Evolutionary conservation across 1,284 basidiomycete genomes (phyloP).

Genomic region (Moniliophthora roreri): DNA sequence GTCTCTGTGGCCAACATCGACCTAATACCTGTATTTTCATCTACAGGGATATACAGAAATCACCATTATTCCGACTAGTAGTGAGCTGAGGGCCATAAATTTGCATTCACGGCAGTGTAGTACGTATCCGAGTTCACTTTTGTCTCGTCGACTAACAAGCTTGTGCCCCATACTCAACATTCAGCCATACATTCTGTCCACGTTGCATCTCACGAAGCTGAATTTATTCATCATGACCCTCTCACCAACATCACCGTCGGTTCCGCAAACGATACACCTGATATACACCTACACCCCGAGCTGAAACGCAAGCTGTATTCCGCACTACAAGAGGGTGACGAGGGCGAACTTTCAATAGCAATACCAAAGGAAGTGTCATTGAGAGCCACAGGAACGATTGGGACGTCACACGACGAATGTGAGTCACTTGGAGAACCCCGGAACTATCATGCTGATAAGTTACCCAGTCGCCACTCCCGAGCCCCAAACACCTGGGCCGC

Average conservation of each 20-base stretch:
- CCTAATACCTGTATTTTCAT: slow-evolving; percentile 18
- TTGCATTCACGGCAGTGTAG: slow-evolving; percentile 86
- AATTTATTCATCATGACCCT: slow-evolving; percentile 79
- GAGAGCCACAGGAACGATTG: slow-evolving; percentile 31
- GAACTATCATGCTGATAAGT: not conserved
- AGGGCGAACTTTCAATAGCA: slow-evolving; percentile 92
- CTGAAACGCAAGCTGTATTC: slow-evolving; percentile 92
- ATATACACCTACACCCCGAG: slow-evolving; percentile 91
- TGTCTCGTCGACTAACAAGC: slow-evolving; percentile 19
- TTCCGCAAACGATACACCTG: slow-evolving; percentile 59
- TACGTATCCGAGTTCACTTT: slow-evolving; percentile 37
- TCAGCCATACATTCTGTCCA: slow-evolving; percentile 75
- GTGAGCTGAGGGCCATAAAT: slow-evolving; percentile 77
- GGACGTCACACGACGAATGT: slow-evolving; percentile 15
- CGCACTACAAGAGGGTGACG: slow-evolving; percentile 85
- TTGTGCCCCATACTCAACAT: slow-evolving; percentile 11
- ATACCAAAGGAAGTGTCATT: slow-evolving; percentile 82
- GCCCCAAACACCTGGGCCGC: slow-evolving; percentile 66
- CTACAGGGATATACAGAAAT: slow-evolving; percentile 88
- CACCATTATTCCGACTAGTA: slow-evolving; percentile 76
- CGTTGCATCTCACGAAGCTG: slow-evolving; percentile 65
- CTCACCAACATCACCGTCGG: slow-evolving; percentile 68
- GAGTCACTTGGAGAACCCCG: not conserved
- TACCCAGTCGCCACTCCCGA: slow-evolving; percentile 70
- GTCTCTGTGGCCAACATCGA: slow-evolving; percentile 20